These are phyloP conservation scores for Trametes sanguinea DNA, from an alignment of 768 basidiomycete genomes.

Conservation along the genomic window DNA sequence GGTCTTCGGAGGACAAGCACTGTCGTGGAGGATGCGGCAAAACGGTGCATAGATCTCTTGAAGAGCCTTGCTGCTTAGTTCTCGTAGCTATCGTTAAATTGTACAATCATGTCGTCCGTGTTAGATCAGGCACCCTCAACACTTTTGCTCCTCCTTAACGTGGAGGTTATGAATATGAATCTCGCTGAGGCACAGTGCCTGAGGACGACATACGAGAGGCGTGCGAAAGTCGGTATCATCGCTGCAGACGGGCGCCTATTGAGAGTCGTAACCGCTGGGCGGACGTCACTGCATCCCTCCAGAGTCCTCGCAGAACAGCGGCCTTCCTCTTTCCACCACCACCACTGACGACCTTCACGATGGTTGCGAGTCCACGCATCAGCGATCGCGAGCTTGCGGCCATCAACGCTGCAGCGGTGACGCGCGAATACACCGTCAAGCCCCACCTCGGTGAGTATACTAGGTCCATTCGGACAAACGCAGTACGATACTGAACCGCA, in stretches of 20 bases:
- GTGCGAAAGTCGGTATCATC: conserved; percentile 22
- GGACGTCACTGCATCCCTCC: conserved; percentile 18
- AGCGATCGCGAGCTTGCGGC: conserved; percentile 73
- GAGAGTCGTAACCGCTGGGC: conserved; percentile 13
- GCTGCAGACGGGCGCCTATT: conserved; percentile 8
- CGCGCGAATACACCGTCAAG: conserved; percentile 83
- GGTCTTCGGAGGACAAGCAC: conserved; percentile 49
- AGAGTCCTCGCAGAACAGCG: not conserved
- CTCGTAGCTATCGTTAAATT: not conserved
- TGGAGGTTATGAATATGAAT: too few relatives aligned
- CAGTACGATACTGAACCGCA: conserved; percentile 4
- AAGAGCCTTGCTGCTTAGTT: not conserved
- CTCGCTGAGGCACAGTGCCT: not conserved
- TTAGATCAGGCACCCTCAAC: too few relatives aligned
- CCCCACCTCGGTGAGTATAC: conserved; percentile 76
- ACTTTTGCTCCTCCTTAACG: too few relatives aligned
- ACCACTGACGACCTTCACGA: conserved; percentile 28
- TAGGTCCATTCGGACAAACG: not conserved
- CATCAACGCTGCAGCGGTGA: conserved; percentile 88
- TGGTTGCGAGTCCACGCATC: conserved; percentile 56
- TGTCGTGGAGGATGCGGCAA: conserved; percentile 43
- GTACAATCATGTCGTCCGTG: too few relatives aligned
- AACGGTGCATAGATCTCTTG: conserved; percentile 44
- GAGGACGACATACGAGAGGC: conserved; percentile 1
- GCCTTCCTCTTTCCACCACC: conserved; percentile 7